phyloP scores from a whole-genome alignment of 1,284 basidiomycete species.

The Dichomitus squalens region DNA sequence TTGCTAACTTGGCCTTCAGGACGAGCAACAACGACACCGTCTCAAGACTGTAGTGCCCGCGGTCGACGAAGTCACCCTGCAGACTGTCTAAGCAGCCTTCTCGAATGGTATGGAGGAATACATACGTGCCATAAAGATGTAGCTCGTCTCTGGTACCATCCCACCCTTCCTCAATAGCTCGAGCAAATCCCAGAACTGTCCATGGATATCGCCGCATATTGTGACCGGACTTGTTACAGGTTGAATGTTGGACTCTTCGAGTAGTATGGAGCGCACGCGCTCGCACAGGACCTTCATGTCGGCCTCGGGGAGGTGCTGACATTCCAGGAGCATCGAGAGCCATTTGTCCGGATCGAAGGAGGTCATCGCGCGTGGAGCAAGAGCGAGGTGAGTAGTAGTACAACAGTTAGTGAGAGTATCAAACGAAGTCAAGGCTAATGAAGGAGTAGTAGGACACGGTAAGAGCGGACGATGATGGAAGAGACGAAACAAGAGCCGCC shows the following conservation, averaged over 20 bases:
- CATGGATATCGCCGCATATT: constrained; percentile 93
- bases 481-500: background rate
- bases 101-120: constrained; percentile 31
- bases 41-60: constrained; percentile 96
- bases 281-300: constrained; percentile 93
- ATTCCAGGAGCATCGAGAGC: constrained; percentile 81
- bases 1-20: constrained; percentile 82
- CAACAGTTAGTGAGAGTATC: background rate
- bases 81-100: constrained; percentile 26
- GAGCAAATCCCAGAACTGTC: constrained; percentile 94
- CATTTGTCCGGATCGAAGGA: constrained; percentile 66
- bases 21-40: constrained; percentile 90
- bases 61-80: constrained; percentile 96
- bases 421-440: background rate
- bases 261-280: constrained; percentile 80
- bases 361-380: constrained; percentile 31
- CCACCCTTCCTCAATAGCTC: constrained; percentile 92
- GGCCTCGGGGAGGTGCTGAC: constrained; percentile 85
- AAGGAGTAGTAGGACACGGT: background rate
- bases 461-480: background rate
- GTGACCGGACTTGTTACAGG: constrained; percentile 91
- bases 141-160: constrained; percentile 86
- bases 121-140: constrained; percentile 95
- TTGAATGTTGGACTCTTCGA: constrained; percentile 96
- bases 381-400: background rate